Evolutionary conservation across 1,139 yeast genomes (phyloP), one percentile per base, ranked within the genome.

Genomic region (Protomyces arabidopsidicola): DNA sequence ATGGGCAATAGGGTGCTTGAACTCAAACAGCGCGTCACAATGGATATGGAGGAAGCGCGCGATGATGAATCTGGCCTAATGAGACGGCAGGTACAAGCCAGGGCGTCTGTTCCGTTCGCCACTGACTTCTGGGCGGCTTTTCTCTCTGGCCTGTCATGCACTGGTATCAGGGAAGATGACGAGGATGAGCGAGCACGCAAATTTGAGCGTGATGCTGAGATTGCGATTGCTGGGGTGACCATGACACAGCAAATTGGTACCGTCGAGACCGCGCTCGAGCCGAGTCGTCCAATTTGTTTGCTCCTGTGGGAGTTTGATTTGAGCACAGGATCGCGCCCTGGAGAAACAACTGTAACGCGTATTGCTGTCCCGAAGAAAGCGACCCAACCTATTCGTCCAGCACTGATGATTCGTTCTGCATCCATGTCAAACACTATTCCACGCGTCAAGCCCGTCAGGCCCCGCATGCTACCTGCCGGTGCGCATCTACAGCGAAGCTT

Each of bases 101-200:
- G 42, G 18, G 58, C 45, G 3, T 56, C 53, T 2, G 54, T 64
- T n/a, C 66, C 66, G 20, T 64, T 60, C 34, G 66, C 66, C 2
- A 60, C 64, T 10, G 64, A 60, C 51, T 64, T 64, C 54, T 64
- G 66, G 66, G 66, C 66, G 10, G 61, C 65, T 4, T 64, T 64
- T 52, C 48, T 64, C 20, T 56, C 64, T n/a, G 66, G 66, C 39
- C 56, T 63, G 18, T 53, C 59, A 6, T 52, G 53, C 20, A 9
- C 45, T 1, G 36, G 48, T 36, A 27, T 27, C 31, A n/a, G 45
- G 22, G 53, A 24, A 14, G 63, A 59, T 12, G 34, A 39, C 24
- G 36, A 35, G 38, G 48, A 42, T 42, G 48, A 42, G 18, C 22
- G 5, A 10, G 48, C 24, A 12, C 34, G 45, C 45, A 53, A 53